Evolutionary conservation across 768 basidiomycete species (phyloP).

Genomic region (Boletus patriciae): DNA sequence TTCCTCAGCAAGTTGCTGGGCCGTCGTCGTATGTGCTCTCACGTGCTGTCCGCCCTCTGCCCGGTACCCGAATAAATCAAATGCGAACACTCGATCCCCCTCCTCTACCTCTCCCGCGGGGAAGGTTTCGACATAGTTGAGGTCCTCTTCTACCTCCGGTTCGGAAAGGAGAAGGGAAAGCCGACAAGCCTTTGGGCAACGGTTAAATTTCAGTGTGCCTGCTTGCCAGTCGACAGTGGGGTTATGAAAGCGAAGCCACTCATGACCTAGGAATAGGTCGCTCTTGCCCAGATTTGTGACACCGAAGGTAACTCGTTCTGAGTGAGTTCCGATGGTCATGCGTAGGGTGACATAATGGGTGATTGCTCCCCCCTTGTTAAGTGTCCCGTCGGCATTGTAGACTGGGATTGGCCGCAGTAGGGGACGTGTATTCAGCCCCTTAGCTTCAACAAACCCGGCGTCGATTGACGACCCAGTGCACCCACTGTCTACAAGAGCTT

Average conservation of each 20-base stretch:
- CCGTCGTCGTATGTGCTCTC: neutral
- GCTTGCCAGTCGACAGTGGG: neutral
- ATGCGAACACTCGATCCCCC: conserved; percentile 2
- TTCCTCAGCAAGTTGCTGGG: conserved; percentile 2
- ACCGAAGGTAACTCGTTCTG: neutral
- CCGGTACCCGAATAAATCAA: neutral
- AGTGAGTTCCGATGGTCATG: neutral
- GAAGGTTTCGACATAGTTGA: neutral
- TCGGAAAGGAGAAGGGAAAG: neutral
- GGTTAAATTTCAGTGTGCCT: neutral
- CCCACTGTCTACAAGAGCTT: neutral
- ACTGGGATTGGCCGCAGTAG: neutral
- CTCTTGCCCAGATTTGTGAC: neutral
- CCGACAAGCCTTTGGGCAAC: neutral
- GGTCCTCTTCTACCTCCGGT: neutral
- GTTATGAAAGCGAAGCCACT: conserved; percentile 2
- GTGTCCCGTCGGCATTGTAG: neutral
- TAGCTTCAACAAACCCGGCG: neutral
- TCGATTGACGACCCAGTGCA: neutral
- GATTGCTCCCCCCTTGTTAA: conserved; percentile 15
- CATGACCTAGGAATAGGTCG: conserved; percentile 7
- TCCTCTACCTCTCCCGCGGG: neutral
- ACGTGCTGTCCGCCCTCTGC: neutral
- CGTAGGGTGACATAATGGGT: conserved; percentile 1
- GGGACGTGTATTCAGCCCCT: neutral